Base-by-base conservation (phyloP, 179 eudicot species). In the Vitellaria paradoxa region DNA sequence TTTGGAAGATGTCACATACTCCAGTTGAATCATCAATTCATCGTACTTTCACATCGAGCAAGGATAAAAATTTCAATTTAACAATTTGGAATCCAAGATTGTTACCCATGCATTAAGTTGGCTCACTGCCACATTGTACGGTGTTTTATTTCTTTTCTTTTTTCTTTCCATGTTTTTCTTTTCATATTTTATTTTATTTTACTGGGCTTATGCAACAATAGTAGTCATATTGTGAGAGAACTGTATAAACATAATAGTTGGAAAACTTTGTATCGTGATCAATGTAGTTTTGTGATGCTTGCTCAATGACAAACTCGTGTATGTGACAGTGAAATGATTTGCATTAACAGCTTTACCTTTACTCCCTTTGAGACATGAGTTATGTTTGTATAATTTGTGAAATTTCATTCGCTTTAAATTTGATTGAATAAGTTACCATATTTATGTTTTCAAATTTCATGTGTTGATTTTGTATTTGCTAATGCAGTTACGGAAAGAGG, bases 401-500 rank as follows among this genome's bases (percentile, higher is more conserved):
- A 11, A 26, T 8, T 26, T 18, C 21, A 52, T 75, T 76, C 60
- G 24, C 10, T 50, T 23, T 76, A 9, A 65, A 50, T 52, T 52
- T 30, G 14, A 14, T 52, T 65, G 45, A 6, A 49, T 9, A 24
- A 9, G n/a, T 60, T 56, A 7, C 47, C 71, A 17, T 40, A 65
- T 66, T 45, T n/a, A 11, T 45, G 11, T 59, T 26, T 13, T 74
- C n/a, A 4, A 9, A 12, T 68, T 61, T 14, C 14, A 2, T 46
- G 14, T 74, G 68, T 9, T 77, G 59, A 69, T 46, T 50, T 76
- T 20, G 20, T 49, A 21, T 76, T 42, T 53, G 40, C 6, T 20
- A 64, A 61, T 77, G 74, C 89, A 96, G 99, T 78, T 96, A 77
- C 85, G 90, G 82, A 96, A 96, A 83, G 99, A 96, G 76, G 99